phyloP scores from a whole-genome alignment of 2,329 filamentous ascomycete genomes.

The Neopestalotiopsis clavispora region DNA sequence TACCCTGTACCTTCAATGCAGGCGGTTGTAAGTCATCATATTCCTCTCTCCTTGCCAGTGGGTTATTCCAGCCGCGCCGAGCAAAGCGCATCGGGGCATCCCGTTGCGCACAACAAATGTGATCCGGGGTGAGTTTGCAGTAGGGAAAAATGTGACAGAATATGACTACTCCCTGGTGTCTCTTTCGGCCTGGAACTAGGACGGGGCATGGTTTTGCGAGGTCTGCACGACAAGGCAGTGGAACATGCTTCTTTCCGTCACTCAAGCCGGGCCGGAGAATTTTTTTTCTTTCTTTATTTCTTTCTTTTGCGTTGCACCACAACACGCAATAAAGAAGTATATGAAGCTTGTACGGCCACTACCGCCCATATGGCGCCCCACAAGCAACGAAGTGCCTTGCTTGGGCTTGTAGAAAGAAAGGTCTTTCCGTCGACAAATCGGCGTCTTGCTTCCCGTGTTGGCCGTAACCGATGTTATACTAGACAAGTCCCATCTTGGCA shows the following conservation, averaged over 20 bases:
- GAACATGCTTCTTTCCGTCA: slow-evolving; percentile 17
- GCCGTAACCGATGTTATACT: not conserved
- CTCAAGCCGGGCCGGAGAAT: slow-evolving; percentile 18
- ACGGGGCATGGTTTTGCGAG: slow-evolving; percentile 12
- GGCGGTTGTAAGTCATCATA: slow-evolving; percentile 12
- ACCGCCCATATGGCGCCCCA: not conserved
- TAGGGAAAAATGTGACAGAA: slow-evolving; percentile 1
- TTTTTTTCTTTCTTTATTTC: not conserved
- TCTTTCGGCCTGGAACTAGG: slow-evolving; percentile 6
- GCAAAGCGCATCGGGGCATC: slow-evolving; percentile 16
- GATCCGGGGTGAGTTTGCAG: not conserved
- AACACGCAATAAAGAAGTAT: not conserved
- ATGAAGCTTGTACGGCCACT: not conserved
- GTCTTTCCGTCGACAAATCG: not conserved
- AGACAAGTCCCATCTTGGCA: not conserved
- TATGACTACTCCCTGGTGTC: not conserved
- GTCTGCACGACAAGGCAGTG: slow-evolving; percentile 5
- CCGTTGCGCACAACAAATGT: slow-evolving; percentile 5
- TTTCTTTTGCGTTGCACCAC: not conserved
- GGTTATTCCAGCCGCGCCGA: slow-evolving; percentile 18
- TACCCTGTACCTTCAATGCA: slow-evolving; percentile 9
- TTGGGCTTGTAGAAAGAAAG: not conserved
- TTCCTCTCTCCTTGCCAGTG: not conserved
- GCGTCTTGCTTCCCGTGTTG: not conserved
- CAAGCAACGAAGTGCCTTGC: not conserved